Percentiles rank a stretch among this genome's conserved stretches.
phyloP scores from a whole-genome alignment of 371 early-diverging fungal species.

The Syncephalis fuscata region DNA sequence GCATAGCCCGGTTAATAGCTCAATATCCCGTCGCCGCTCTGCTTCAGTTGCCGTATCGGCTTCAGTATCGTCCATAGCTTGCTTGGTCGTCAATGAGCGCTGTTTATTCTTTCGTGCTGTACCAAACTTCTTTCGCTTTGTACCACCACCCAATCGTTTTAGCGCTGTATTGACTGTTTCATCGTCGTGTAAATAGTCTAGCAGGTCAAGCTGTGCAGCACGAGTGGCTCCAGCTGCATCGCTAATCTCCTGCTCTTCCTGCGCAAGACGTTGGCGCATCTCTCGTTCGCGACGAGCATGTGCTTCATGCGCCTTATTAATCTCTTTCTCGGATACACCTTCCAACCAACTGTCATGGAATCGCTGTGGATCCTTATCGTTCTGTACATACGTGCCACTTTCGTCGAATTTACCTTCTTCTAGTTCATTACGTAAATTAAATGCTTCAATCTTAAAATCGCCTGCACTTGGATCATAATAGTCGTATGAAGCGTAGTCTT shows the following conservation, averaged over 20 bases:
- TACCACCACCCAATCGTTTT: slow-evolving; percentile 31
- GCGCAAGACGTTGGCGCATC: slow-evolving; percentile 23
- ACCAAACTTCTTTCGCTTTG: background rate
- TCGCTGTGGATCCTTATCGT: slow-evolving; percentile 61
- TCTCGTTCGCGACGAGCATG: slow-evolving; percentile 29
- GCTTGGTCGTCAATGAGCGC: background rate
- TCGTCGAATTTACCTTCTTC: slow-evolving; percentile 79
- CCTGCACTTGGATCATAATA: slow-evolving; percentile 6
- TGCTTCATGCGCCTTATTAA: slow-evolving; percentile 51
- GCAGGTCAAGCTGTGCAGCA: slow-evolving; percentile 34
- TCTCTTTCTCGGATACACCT: slow-evolving; percentile 57
- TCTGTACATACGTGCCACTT: slow-evolving; percentile 62
- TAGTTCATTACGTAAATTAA: slow-evolving; percentile 76
- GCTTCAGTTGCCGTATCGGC: slow-evolving; percentile 1
- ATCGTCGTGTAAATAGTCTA: slow-evolving; percentile 43
- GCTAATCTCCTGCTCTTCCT: slow-evolving; percentile 23
- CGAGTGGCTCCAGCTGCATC: slow-evolving; percentile 23
- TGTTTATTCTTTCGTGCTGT: background rate
- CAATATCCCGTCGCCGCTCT: slow-evolving; percentile 4
- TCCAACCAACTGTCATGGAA: slow-evolving; percentile 83
- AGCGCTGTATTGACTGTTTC: slow-evolving; percentile 55
- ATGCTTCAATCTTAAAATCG: slow-evolving; percentile 48
- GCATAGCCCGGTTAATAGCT: slow-evolving; percentile 8
- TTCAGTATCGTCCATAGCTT: background rate
- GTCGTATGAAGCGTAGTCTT: slow-evolving; percentile 15